Evolutionary conservation across 306 rosid genomes (phyloP).

Genomic region (Rosa multiflora): DNA sequence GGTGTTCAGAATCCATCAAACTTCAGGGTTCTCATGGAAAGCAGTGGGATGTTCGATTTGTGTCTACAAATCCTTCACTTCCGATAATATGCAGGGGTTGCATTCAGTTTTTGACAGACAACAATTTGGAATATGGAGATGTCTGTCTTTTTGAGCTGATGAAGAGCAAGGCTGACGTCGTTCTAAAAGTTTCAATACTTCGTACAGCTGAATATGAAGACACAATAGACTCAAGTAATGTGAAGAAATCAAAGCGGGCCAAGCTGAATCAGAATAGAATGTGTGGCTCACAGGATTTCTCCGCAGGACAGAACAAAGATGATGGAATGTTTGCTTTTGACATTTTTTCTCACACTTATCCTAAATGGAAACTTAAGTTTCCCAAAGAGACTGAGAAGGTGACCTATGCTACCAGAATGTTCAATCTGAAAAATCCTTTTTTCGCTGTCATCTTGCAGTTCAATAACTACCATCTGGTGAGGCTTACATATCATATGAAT

Average conservation of each 20-base stretch:
- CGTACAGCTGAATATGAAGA: neutral
- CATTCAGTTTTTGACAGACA: neutral
- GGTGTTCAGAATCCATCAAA: neutral
- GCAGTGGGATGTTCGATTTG: slow-evolving; percentile 14
- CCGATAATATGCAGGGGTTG: neutral
- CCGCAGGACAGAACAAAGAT: neutral
- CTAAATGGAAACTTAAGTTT: neutral
- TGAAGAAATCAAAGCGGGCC: neutral
- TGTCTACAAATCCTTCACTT: neutral
- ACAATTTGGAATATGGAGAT: neutral
- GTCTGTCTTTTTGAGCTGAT: neutral
- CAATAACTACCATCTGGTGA: slow-evolving; percentile 15
- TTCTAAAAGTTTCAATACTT: neutral
- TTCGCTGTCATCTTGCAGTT: neutral
- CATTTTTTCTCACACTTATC: neutral
- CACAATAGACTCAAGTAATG: neutral
- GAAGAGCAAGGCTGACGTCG: neutral
- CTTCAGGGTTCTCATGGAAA: slow-evolving; percentile 23
- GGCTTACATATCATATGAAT: neutral
- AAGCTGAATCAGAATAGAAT: neutral
- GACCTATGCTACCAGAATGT: slow-evolving; percentile 1
- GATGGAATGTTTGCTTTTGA: neutral
- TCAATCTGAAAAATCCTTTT: slow-evolving; percentile 22
- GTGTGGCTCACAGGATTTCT: neutral
- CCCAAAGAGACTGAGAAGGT: slow-evolving; percentile 1